Evolutionary conservation across 2,329 filamentous ascomycete genomes (phyloP).

Genomic region (Dryadomyces quercus-mongolicae): DNA sequence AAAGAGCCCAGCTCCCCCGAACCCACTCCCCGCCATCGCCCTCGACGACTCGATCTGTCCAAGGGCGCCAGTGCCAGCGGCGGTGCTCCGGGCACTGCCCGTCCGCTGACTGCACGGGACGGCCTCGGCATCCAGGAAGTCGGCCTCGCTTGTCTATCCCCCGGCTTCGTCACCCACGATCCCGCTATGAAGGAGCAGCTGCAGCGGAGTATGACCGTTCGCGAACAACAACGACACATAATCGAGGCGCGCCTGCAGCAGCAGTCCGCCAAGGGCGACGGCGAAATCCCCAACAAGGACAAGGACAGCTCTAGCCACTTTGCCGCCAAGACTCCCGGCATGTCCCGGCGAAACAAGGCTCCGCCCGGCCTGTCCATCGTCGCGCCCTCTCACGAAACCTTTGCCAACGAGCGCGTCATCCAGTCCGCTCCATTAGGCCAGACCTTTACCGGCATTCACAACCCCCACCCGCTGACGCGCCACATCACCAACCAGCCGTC

Average conservation of each 20-base stretch:
- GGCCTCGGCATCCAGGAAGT: conserved; percentile 80
- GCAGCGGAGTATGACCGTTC: conserved; percentile 83
- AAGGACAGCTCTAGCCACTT: conserved; percentile 33
- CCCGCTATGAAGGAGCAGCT: conserved; percentile 94
- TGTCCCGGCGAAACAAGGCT: conserved; percentile 63
- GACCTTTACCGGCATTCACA: conserved; percentile 84
- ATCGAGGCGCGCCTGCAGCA: conserved; percentile 88
- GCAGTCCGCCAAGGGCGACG: conserved; percentile 68
- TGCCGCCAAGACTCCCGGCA: conserved; percentile 58
- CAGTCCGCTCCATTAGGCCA: conserved; percentile 93
- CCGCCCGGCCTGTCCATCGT: conserved; percentile 89
- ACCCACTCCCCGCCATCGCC: conserved; percentile 61
- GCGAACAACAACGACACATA: conserved; percentile 87
- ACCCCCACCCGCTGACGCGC: conserved; percentile 62
- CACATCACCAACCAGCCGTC: conserved; percentile 74
- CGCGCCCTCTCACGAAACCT: conserved; percentile 84
- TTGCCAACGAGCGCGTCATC: conserved; percentile 87
- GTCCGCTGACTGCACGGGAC: conserved; percentile 70
- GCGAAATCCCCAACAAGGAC: conserved; percentile 44
- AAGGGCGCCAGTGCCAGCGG: conserved; percentile 42
- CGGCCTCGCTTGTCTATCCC: conserved; percentile 85
- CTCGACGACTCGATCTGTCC: conserved; percentile 66
- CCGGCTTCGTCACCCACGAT: conserved; percentile 91
- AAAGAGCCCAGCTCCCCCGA: conserved; percentile 89
- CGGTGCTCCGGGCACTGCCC: conserved; percentile 46